Base-by-base conservation (phyloP, 441 rosid species). In the Eruca vesicaria region DNA sequence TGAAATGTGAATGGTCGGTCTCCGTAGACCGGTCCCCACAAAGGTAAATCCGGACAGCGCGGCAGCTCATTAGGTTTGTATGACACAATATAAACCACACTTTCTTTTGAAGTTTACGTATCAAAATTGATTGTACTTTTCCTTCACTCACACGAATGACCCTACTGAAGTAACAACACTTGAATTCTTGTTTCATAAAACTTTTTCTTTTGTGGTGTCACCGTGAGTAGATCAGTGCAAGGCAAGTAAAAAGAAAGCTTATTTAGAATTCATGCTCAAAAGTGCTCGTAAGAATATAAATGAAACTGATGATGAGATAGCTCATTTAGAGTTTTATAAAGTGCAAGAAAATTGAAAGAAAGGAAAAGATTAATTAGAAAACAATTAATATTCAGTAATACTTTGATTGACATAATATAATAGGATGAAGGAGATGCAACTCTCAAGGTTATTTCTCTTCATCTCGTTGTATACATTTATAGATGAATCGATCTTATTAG, bases 1-100 rank as follows among this genome's bases (percentile, higher is more conserved):
- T 73, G 48, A 65, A 66, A 57, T 66, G 66, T 73, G n/a, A 66
- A 57, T 43, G 77, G 72, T 57, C 36, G 72, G 77, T 41, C 60
- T 66, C 18, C 59, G 71, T 43, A 41, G 72, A 73, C 35, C 50
- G 10, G 19, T 41, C 72, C 77, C 73, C 72, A 74, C 73, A 15
- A 21, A 23, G 38, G 68, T 29, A 41, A 65, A 14, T 41, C 59
- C 58, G 18, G 71, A 57, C 36, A n/a, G 67, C 36, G 48, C 68
- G 61, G 72, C 38, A 66, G 72, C 61, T 66, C 61, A 58, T 55
- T 26, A 16, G 70, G 23, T 55, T 28, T 57, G 57, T 38, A 63
- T 32, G 16, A 72, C 64, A 29, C 5, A 29, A 29, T 41, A 21
- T 31, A 43, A 57, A 48, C 66, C 71, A 65, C 59, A 45, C 66